Conservation (phyloP, 2,329 filamentous ascomycete genomes). For the Cladorrhinum sp. region DNA sequence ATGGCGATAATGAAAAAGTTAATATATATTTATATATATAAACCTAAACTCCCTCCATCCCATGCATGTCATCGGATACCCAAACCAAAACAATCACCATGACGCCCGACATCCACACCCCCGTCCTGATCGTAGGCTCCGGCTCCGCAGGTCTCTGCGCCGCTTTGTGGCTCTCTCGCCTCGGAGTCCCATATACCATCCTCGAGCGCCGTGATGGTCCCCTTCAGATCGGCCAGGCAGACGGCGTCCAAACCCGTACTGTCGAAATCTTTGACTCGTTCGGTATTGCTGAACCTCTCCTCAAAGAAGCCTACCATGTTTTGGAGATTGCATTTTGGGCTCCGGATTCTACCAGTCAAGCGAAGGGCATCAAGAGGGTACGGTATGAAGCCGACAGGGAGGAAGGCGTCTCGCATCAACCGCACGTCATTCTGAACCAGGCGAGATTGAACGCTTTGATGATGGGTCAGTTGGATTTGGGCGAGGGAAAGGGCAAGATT, state of each 20-base stretch:
- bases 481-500: slow-evolving; percentile 40
- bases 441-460: slow-evolving; percentile 54
- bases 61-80: not conserved
- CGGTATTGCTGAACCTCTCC: slow-evolving; percentile 50
- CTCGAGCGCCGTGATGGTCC: slow-evolving; percentile 56
- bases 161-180: slow-evolving; percentile 58
- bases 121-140: slow-evolving; percentile 60
- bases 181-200: slow-evolving; percentile 54
- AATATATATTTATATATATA: too few relatives aligned
- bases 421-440: slow-evolving; percentile 57
- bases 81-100: not conserved
- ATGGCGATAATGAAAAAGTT: too few relatives aligned
- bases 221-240: slow-evolving; percentile 58
- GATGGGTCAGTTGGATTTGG: slow-evolving; percentile 52
- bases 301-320: slow-evolving; percentile 57
- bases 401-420: slow-evolving; percentile 50
- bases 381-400: slow-evolving; percentile 52
- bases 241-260: slow-evolving; percentile 59
- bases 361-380: slow-evolving; percentile 41
- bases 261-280: slow-evolving; percentile 63
- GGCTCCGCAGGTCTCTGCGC: slow-evolving; percentile 62
- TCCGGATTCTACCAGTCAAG: slow-evolving; percentile 23
- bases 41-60: too few relatives aligned
- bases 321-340: slow-evolving; percentile 59
- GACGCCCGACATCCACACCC: slow-evolving; percentile 29